These are phyloP conservation scores for Aspergillus sp. DNA, from an alignment of 2,329 filamentous ascomycete genomes.

Conservation along the genomic window DNA sequence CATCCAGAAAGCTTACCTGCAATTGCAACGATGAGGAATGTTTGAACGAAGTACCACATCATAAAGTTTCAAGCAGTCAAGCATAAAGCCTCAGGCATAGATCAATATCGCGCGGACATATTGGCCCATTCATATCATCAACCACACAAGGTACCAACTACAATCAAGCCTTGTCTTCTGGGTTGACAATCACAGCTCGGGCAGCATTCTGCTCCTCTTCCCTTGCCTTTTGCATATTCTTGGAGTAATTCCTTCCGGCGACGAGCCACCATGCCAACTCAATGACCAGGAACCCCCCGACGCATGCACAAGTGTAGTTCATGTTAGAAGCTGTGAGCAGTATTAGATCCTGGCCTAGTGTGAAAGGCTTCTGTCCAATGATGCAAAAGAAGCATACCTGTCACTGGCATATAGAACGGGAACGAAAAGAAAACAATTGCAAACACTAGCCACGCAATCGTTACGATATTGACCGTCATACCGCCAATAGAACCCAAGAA, in stretches of 20 bases:
- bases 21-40: too few species aligned
- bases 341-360: background rate
- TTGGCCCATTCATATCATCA: background rate
- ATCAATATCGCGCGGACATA: background rate
- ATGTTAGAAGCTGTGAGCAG: slow-evolving; percentile 37
- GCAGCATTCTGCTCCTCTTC: slow-evolving; percentile 59
- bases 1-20: too few species aligned
- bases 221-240: slow-evolving; percentile 36
- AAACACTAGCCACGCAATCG: slow-evolving; percentile 50
- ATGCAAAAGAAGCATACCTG: slow-evolving; percentile 15
- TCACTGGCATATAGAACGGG: slow-evolving; percentile 39
- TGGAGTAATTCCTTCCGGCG: slow-evolving; percentile 40
- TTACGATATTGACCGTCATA: slow-evolving; percentile 44
- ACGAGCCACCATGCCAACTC: slow-evolving; percentile 46
- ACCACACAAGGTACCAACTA: background rate
- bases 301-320: slow-evolving; percentile 52
- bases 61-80: too few species aligned
- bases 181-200: slow-evolving; percentile 13
- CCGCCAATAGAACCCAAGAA: slow-evolving; percentile 43
- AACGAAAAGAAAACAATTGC: slow-evolving; percentile 53
- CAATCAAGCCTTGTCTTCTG: slow-evolving; percentile 3
- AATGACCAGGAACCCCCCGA: slow-evolving; percentile 43
- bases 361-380: background rate
- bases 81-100: background rate
- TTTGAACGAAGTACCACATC: too few species aligned